Conservation (phyloP, 2,329 filamentous ascomycete species). For the Ramichloridium luteum region DNA sequence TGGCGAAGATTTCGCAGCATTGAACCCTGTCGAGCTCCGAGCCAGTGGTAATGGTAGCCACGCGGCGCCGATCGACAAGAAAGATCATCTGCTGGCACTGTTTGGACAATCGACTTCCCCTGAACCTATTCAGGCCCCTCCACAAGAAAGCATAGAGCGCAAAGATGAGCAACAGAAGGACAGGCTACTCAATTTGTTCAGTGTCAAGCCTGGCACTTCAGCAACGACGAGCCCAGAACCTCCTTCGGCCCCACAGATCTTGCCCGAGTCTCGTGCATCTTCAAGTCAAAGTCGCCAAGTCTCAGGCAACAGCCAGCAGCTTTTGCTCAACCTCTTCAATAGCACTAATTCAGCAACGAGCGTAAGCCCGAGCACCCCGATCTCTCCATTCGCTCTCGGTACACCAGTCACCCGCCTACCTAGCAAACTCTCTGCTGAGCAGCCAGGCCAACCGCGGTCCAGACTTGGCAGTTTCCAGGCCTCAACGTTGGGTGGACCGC, state of each 20-base stretch:
- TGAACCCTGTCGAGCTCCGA: constrained; percentile 4
- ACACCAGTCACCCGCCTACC: constrained; percentile 14
- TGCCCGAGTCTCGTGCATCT: constrained; percentile 13
- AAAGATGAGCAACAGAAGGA: constrained; percentile 6
- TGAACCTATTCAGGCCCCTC: constrained; percentile 2
- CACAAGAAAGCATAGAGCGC: background rate
- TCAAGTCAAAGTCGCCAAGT: constrained; percentile 4
- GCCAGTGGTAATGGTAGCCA: constrained; percentile 1
- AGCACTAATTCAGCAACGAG: constrained; percentile 7
- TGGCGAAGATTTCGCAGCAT: constrained; percentile 7
- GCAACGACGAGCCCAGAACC: constrained; percentile 12
- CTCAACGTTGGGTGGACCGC: constrained; percentile 11
- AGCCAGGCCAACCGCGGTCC: constrained; percentile 8
- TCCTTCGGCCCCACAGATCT: constrained; percentile 17
- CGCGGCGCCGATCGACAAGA: constrained; percentile 12
- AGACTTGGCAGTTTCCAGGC: constrained; percentile 15
- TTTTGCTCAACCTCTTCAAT: constrained; percentile 21
- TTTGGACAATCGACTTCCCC: constrained; percentile 13
- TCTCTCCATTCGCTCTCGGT: constrained; percentile 22
- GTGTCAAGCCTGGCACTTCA: constrained; percentile 4
- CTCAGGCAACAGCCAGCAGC: constrained; percentile 10
- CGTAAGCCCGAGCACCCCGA: constrained; percentile 19
- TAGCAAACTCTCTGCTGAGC: background rate
- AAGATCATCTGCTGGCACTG: constrained; percentile 19
- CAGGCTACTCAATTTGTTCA: constrained; percentile 9